Evolutionary conservation across 2,329 filamentous ascomycete genomes (phyloP).

Genomic region (Fusarium sp.): DNA sequence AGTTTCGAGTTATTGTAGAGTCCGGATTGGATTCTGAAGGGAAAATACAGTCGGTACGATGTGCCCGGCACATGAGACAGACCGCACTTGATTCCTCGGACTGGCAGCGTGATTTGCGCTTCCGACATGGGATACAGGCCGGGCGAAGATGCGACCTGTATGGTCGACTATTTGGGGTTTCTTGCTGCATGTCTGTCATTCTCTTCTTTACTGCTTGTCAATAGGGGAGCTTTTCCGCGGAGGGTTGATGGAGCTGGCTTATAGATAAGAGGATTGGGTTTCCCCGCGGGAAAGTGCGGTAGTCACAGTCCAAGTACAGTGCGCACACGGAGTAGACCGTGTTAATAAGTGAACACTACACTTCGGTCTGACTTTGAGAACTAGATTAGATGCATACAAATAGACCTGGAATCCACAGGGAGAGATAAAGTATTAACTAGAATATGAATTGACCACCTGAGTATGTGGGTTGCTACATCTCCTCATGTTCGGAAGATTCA

Average conservation of each 20-base stretch:
- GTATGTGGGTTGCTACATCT: too few relatives aligned
- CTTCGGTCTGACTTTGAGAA: too few relatives aligned
- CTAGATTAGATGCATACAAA: too few relatives aligned
- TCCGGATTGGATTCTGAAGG: conserved; percentile 54
- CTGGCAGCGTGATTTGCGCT: conserved; percentile 72
- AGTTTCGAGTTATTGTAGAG: conserved; percentile 33
- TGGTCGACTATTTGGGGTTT: conserved; percentile 56
- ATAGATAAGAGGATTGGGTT: background rate
- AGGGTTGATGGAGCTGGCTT: background rate
- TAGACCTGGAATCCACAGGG: too few relatives aligned
- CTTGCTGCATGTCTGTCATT: conserved; percentile 2
- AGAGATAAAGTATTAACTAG: too few relatives aligned
- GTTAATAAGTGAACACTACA: background rate
- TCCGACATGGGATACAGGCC: conserved; percentile 71
- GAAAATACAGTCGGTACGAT: conserved; percentile 69
- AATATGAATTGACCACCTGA: too few relatives aligned
- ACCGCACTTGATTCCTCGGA: conserved; percentile 64
- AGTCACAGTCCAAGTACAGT: conserved; percentile 1
- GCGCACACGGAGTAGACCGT: background rate
- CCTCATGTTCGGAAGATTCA: too few relatives aligned
- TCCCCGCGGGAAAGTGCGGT: background rate
- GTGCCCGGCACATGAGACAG: conserved; percentile 70
- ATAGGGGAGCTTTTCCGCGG: conserved; percentile 5
- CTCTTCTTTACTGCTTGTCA: background rate
- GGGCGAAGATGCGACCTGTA: conserved; percentile 73